A percentile compares a stretch with the other conserved stretches of the same genome.
Conservation (phyloP, 306 rosid species). For the Quercus robur region DNA sequence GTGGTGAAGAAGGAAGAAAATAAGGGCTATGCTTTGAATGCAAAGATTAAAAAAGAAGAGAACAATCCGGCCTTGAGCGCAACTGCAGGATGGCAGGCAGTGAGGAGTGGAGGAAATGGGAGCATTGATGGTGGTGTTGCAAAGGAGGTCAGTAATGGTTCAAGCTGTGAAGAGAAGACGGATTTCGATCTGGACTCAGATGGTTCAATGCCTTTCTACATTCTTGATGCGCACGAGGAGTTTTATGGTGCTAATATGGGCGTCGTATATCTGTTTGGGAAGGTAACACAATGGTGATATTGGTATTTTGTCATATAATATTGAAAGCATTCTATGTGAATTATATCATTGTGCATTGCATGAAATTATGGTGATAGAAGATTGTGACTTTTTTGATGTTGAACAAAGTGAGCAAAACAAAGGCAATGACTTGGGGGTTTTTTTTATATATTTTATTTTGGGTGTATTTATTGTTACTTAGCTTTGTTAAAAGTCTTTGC, state of each 20-base stretch:
- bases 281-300: constrained; percentile 44
- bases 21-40: constrained; percentile 61
- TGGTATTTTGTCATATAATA: background rate
- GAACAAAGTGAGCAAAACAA: background rate
- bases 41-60: constrained; percentile 48
- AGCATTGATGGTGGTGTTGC: constrained; percentile 14
- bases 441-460: background rate
- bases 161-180: constrained; percentile 27
- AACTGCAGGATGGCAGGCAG: constrained; percentile 72
- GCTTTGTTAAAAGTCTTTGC: background rate
- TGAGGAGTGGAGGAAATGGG: constrained; percentile 40
- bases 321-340: background rate
- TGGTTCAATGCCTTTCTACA: constrained; percentile 69
- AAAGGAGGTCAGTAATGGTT: constrained; percentile 27
- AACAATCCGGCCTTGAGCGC: constrained; percentile 62
- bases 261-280: constrained; percentile 81
- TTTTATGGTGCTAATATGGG: constrained; percentile 76
- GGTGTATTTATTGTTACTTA: background rate
- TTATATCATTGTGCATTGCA: background rate
- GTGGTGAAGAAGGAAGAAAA: constrained; percentile 42
- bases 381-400: background rate
- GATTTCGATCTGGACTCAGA: constrained; percentile 60
- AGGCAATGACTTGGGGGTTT: background rate
- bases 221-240: constrained; percentile 86
- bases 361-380: background rate